These are phyloP conservation scores for Hypomontagnella monticulosa DNA, from an alignment of 495 filamentous ascomycete species.

Conservation along the genomic window DNA sequence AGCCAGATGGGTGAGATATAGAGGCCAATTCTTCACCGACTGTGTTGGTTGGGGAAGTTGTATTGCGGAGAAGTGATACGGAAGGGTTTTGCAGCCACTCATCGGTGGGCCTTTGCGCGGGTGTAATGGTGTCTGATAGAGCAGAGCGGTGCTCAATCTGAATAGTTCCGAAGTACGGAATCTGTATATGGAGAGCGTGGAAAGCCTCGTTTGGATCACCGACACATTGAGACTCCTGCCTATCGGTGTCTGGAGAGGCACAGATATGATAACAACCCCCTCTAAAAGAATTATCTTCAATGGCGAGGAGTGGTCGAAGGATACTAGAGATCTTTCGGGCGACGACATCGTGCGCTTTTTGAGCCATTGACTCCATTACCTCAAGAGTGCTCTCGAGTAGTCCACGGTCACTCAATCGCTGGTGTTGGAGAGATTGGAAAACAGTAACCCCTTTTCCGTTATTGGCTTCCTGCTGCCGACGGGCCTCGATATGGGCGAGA, in stretches of 20 bases:
- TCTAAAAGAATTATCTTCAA: constrained; percentile 33
- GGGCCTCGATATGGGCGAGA: constrained; percentile 48
- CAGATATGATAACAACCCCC: constrained; percentile 12
- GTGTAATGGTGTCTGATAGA: neutral
- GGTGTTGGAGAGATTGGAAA: constrained; percentile 51
- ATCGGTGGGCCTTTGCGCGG: neutral
- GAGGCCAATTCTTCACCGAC: neutral
- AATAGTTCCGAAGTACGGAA: constrained; percentile 40
- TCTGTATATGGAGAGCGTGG: constrained; percentile 25
- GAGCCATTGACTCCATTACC: constrained; percentile 47
- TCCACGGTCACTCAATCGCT: constrained; percentile 54
- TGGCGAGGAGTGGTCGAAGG: constrained; percentile 37
- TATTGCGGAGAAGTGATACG: neutral
- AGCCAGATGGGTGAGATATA: neutral
- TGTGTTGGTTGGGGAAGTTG: neutral
- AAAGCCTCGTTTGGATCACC: constrained; percentile 8
- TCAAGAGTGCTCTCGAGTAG: constrained; percentile 54
- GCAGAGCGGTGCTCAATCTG: constrained; percentile 26
- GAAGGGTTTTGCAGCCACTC: neutral
- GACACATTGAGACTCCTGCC: neutral
- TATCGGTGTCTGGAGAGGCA: constrained; percentile 15
- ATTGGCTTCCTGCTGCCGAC: constrained; percentile 17
- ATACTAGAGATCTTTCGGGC: constrained; percentile 23
- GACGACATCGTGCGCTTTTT: constrained; percentile 5
- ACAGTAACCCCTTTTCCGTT: constrained; percentile 6